phyloP scores from a whole-genome alignment of 495 filamentous ascomycete genomes.

The Oidiodendron maius region DNA sequence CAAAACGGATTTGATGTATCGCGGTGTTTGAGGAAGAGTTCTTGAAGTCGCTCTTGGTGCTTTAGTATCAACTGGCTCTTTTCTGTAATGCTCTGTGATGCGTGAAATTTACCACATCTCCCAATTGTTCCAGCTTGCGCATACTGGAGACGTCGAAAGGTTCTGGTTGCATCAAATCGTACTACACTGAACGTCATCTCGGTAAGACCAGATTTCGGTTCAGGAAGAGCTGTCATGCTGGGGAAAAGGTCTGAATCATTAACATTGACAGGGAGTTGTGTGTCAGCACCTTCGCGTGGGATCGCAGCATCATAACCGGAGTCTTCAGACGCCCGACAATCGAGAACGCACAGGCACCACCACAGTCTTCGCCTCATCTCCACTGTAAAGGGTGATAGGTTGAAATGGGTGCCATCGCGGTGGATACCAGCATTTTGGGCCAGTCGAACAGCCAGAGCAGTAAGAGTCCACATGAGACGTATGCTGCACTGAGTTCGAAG shows the following conservation, averaged over 20 bases:
- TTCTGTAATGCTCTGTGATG: no score
- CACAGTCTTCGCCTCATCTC: conserved; percentile 80
- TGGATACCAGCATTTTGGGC: conserved; percentile 74
- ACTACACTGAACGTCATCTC: conserved; percentile 75
- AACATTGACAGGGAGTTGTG: conserved; percentile 63
- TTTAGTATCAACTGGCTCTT: no score
- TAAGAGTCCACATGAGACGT: conserved; percentile 38
- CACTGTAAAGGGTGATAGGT: conserved; percentile 63
- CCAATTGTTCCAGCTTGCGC: no score
- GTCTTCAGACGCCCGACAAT: conserved; percentile 71
- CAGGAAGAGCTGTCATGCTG: conserved; percentile 52
- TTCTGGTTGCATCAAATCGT: no score
- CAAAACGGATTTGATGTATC: no score
- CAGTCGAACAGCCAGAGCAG: conserved; percentile 68
- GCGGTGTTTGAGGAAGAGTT: no score
- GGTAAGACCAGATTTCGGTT: conserved; percentile 52
- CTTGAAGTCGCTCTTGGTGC: no score
- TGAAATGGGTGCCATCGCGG: conserved; percentile 67
- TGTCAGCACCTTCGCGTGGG: conserved; percentile 62
- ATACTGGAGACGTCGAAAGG: no score
- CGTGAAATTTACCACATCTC: no score
- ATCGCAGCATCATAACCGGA: conserved; percentile 75
- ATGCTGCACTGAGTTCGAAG: not conserved
- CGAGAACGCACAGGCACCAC: conserved; percentile 72
- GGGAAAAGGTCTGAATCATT: conserved; percentile 72